Evolutionary conservation across 495 filamentous ascomycete species (phyloP).

Genomic region (Trichodelitschia bisporula): DNA sequence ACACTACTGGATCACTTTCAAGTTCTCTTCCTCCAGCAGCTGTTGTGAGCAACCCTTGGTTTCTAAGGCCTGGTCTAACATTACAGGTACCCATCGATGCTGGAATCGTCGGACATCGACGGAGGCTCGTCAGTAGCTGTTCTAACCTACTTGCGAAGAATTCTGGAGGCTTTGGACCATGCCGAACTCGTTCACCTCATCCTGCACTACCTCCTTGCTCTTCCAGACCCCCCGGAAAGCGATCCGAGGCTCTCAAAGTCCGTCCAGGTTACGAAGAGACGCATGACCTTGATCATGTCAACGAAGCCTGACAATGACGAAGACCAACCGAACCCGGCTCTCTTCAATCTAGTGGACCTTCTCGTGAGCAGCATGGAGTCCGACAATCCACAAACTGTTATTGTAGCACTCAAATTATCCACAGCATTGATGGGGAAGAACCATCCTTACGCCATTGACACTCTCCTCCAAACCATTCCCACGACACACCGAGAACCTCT

Average conservation of each 20-base stretch:
- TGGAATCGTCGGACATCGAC: slow-evolving; percentile 90
- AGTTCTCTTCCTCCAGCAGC: slow-evolving; percentile 81
- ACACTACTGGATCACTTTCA: slow-evolving; percentile 93
- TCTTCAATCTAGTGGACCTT: slow-evolving; percentile 89
- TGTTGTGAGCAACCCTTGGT: slow-evolving; percentile 41
- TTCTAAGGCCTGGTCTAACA: slow-evolving; percentile 6
- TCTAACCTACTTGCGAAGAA: slow-evolving; percentile 73
- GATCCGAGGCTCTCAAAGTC: not conserved
- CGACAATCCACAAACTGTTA: slow-evolving; percentile 62
- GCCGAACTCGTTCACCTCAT: slow-evolving; percentile 82
- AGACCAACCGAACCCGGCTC: slow-evolving; percentile 48
- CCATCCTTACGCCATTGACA: slow-evolving; percentile 58
- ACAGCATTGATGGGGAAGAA: slow-evolving; percentile 68
- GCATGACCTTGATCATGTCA: slow-evolving; percentile 74
- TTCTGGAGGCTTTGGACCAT: slow-evolving; percentile 74
- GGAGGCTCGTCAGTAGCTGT: slow-evolving; percentile 93
- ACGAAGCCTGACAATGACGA: slow-evolving; percentile 45
- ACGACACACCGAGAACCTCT: slow-evolving; percentile 21
- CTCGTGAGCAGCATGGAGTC: slow-evolving; percentile 67
- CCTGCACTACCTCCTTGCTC: slow-evolving; percentile 71
- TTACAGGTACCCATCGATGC: slow-evolving; percentile 67
- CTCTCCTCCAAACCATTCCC: slow-evolving; percentile 39
- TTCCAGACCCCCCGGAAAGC: slow-evolving; percentile 23
- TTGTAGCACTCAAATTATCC: slow-evolving; percentile 64
- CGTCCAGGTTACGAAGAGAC: slow-evolving; percentile 28